Conservation (phyloP, 2,329 filamentous ascomycete species). For the Colletotrichum sp. region DNA sequence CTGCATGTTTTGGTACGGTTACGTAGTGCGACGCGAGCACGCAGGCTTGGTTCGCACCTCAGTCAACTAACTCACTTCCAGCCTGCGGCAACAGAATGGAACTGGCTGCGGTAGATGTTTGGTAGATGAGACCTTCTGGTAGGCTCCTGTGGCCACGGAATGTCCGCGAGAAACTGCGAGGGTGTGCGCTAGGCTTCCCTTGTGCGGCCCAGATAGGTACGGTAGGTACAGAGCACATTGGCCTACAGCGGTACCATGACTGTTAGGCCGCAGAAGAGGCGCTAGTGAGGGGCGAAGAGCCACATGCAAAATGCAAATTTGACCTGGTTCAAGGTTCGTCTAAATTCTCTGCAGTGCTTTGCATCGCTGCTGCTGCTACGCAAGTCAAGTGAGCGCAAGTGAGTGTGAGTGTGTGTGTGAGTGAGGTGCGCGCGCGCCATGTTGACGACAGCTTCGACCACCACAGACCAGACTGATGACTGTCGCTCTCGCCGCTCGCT, state of each 20-base stretch:
- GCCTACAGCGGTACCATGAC: neutral
- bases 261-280: neutral
- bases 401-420: neutral
- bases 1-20: neutral
- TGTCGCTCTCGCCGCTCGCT: neutral
- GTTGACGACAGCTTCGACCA: conserved; percentile 18
- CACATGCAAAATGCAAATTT: conserved; percentile 24
- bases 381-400: neutral
- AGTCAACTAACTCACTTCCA: neutral
- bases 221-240: neutral
- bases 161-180: conserved; percentile 10
- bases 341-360: conserved; percentile 3
- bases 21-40: conserved; percentile 12
- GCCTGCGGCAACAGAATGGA: neutral
- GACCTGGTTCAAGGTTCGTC: conserved; percentile 21
- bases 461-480: neutral
- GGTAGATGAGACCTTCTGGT: neutral
- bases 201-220: neutral
- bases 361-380: neutral
- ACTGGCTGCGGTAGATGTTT: neutral
- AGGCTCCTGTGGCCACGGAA: conserved; percentile 1
- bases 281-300: conserved; percentile 19
- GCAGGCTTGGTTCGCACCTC: neutral
- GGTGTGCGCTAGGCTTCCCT: neutral
- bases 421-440: conserved; percentile 1